Evolutionary conservation across 2,329 filamentous ascomycete genomes (phyloP).

Genomic region (Aureobasidium musti): DNA sequence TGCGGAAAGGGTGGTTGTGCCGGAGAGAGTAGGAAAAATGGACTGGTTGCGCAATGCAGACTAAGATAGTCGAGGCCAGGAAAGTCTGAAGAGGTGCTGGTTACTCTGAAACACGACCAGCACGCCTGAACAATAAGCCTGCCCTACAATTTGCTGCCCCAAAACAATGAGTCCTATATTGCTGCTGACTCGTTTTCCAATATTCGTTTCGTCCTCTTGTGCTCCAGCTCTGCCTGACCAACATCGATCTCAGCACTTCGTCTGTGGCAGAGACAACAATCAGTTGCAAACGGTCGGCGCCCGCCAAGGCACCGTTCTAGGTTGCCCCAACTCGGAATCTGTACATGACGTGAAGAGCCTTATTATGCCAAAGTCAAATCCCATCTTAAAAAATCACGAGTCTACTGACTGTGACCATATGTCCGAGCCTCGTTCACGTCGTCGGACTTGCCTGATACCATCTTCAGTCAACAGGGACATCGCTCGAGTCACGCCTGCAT

Average conservation of each 20-base stretch:
- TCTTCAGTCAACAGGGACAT: background rate
- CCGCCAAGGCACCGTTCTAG: conserved; percentile 6
- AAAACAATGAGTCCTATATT: conserved; percentile 7
- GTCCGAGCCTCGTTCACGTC: background rate
- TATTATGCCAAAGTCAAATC: background rate
- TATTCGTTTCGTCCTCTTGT: background rate
- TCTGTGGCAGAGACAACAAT: conserved; percentile 15
- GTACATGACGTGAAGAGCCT: conserved; percentile 4
- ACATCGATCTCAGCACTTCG: background rate
- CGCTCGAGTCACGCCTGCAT: conserved; percentile 7
- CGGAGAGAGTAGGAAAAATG: conserved; percentile 4
- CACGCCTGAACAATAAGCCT: conserved; percentile 12
- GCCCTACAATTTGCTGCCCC: conserved; percentile 3
- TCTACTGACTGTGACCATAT: background rate
- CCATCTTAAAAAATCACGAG: background rate
- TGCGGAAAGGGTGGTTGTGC: background rate
- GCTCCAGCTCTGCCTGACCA: background rate
- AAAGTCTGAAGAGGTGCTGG: background rate
- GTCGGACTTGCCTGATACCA: background rate
- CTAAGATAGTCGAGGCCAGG: conserved; percentile 9
- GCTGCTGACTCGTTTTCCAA: background rate
- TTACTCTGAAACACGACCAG: conserved; percentile 12
- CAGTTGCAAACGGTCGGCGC: conserved; percentile 5
- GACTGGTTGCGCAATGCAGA: conserved; percentile 23
- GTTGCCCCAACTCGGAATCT: background rate